Evolutionary conservation across 495 filamentous ascomycete genomes (phyloP), one percentile per base, ranked within the genome.

Genomic region (Penicillium odoratum): DNA sequence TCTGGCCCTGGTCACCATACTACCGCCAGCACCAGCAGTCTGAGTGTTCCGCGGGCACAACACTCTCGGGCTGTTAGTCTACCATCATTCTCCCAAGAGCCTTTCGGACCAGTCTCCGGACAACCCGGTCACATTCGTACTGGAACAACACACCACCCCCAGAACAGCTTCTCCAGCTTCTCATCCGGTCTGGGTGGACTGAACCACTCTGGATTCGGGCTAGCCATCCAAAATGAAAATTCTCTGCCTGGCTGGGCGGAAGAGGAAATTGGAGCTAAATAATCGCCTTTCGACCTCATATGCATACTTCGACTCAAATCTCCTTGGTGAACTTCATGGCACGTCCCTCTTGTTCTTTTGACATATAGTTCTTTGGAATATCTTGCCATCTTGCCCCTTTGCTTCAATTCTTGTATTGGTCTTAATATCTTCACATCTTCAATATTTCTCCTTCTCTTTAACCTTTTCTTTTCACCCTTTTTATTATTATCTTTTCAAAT

Each of bases 21-120:
- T 31, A 86, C 92, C 5, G 89, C 90, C 25, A 91, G 91, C 21
- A 83, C 83, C 34, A 86, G 83, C 65, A 76, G 65, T 55, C 67
- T 83, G 52, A 83, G 77, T 57, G 77, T 77, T 18, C 78, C 77
- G 31, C 85, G 89, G 38, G 83, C 82, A 29, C 88, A 90, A 61
- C 92, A 96, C 72, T 88, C 85, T 64, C 88, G 92, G 31, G 89
- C 92, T 42, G 90, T 94, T 53, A 93, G 89, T 66, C 74, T 96
- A 59, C 92, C 92, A 1, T 91, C 82, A 5, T 87, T 87, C 67
- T 82, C 83, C 0, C 85, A 86, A 65, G 84, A 85, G 44, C 76
- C 78, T 21, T 81, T 85, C 51, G 77, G 78, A 4, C 79, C 81
- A 30, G 69, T 71, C 40, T 72, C 72, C 9, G 60, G 67, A 25